Conservation (phyloP, 1,284 basidiomycete species). For the Irpex rosettiformis region DNA sequence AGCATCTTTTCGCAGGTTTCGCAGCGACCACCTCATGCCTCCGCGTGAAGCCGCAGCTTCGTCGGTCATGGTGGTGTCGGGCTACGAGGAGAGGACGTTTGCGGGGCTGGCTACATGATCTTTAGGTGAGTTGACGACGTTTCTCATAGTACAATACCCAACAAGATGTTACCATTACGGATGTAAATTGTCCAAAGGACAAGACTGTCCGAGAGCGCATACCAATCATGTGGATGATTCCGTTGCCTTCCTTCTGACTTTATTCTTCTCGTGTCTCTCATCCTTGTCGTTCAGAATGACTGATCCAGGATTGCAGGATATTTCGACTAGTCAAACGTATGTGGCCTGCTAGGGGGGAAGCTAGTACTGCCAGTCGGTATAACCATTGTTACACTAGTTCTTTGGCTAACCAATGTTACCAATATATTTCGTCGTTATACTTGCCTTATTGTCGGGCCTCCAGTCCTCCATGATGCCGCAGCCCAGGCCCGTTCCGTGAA, state of each 20-base stretch:
- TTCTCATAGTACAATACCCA: background rate
- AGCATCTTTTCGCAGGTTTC: background rate
- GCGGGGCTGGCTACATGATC: background rate
- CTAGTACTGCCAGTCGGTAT: no score
- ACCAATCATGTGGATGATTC: slow-evolving; percentile 63
- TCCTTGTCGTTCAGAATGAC: background rate
- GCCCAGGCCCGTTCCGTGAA: no score
- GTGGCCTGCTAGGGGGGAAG: no score
- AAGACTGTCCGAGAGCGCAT: slow-evolving; percentile 65
- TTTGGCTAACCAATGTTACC: no score
- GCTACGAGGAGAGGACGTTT: background rate
- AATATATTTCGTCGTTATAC: no score
- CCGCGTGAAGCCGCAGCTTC: background rate
- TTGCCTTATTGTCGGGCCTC: no score
- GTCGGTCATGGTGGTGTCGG: background rate
- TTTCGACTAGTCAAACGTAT: no score
- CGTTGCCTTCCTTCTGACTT: slow-evolving; percentile 74
- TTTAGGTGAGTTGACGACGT: background rate
- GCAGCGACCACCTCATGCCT: background rate
- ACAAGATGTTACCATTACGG: slow-evolving; percentile 52
- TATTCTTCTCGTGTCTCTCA: background rate
- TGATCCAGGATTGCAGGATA: background rate
- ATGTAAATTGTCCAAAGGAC: slow-evolving; percentile 55
- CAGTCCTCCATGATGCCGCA: no score
- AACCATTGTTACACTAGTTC: no score